These are phyloP conservation scores for Protomyces pachydermus DNA, from an alignment of 1,139 yeast species.

Conservation along the genomic window DNA sequence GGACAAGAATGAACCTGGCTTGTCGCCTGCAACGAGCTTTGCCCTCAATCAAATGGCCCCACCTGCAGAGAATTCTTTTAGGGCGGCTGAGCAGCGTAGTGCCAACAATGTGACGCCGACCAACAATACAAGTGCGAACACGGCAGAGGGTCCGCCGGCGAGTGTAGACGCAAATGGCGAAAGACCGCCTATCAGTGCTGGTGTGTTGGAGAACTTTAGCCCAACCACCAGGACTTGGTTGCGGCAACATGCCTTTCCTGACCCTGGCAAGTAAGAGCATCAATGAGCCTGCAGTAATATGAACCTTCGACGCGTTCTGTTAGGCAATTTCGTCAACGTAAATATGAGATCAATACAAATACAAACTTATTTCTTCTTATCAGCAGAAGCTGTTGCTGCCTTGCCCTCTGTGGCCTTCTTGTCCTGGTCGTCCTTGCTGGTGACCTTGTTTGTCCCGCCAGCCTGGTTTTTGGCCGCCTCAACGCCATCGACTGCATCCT, in stretches of 20 bases:
- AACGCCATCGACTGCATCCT: conserved; percentile 9
- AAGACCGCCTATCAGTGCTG: conserved; percentile 22
- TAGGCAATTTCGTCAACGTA: too few relatives aligned
- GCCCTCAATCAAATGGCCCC: conserved; percentile 1
- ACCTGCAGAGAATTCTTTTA: background rate
- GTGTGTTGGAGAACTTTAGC: conserved; percentile 22
- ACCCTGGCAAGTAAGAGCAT: background rate
- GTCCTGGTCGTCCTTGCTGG: conserved; percentile 14
- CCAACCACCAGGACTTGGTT: conserved; percentile 24
- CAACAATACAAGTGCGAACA: background rate
- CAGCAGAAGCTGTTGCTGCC: conserved; percentile 8
- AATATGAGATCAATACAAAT: too few relatives aligned
- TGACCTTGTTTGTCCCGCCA: conserved; percentile 14
- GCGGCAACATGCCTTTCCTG: background rate
- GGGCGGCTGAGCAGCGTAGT: background rate
- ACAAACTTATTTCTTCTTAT: conserved; percentile 14
- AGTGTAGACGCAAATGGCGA: background rate
- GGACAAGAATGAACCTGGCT: conserved; percentile 25
- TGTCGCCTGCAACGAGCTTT: conserved; percentile 25
- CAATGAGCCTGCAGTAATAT: too few relatives aligned
- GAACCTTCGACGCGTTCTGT: too few relatives aligned
- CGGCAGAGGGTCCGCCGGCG: background rate
- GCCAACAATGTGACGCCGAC: background rate
- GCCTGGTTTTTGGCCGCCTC: conserved; percentile 8
- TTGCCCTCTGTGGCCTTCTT: conserved; percentile 6